These are phyloP conservation scores for Phytophthora palmivora DNA, from an alignment of 352 stramenopile genomes.

Conservation along the genomic window DNA sequence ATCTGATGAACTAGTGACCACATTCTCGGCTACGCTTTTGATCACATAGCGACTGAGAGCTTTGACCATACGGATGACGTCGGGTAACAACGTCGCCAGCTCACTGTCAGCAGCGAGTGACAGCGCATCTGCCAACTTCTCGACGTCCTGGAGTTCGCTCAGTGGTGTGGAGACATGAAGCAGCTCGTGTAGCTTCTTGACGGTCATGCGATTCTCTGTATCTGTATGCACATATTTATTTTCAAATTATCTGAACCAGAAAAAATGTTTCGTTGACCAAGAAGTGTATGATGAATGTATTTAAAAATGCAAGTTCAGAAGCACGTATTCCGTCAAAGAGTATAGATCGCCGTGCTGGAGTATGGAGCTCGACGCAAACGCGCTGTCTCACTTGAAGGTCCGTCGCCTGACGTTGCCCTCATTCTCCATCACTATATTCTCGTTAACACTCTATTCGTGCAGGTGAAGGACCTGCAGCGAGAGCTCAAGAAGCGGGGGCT, in stretches of 20 bases:
- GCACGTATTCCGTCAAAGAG: too few species aligned
- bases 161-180: constrained; percentile 8
- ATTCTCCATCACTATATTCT: too few species aligned
- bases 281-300: too few species aligned
- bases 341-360: not conserved
- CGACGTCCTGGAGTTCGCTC: constrained; percentile 4
- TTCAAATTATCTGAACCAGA: too few species aligned
- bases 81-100: constrained; percentile 5
- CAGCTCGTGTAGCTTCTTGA: constrained; percentile 3
- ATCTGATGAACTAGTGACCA: constrained; percentile 25
- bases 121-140: constrained; percentile 29
- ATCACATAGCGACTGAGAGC: constrained; percentile 36
- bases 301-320: too few species aligned
- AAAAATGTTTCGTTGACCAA: too few species aligned
- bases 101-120: not conserved
- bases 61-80: constrained; percentile 35
- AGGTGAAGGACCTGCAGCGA: constrained; percentile 66
- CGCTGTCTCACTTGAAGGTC: constrained; percentile 36
- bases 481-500: constrained; percentile 52
- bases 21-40: constrained; percentile 26
- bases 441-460: not conserved
- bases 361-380: constrained; percentile 27
- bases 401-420: not conserved
- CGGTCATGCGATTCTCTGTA: constrained; percentile 11
- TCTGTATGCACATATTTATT: too few species aligned